Conservation (phyloP, 2,329 filamentous ascomycete genomes). For the Exophiala sp. region DNA sequence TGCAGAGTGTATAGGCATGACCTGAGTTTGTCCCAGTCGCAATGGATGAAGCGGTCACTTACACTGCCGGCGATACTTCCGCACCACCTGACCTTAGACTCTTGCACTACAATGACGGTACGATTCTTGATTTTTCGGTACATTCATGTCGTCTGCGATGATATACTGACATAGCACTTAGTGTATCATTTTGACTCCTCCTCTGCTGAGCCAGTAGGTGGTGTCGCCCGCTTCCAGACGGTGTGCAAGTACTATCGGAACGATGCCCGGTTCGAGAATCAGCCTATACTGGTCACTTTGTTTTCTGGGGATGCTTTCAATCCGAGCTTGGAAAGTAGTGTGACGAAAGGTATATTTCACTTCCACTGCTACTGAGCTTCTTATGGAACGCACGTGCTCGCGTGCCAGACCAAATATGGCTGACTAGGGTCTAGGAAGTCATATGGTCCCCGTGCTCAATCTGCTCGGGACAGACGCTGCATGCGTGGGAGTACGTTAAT, state of each 20-base stretch:
- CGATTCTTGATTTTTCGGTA: not conserved
- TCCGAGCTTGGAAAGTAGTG: constrained; percentile 79
- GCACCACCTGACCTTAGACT: constrained; percentile 69
- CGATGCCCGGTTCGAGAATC: constrained; percentile 57
- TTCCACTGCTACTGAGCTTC: not conserved
- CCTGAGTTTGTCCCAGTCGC: too few species aligned
- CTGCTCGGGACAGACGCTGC: constrained; percentile 71
- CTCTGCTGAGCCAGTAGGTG: constrained; percentile 62
- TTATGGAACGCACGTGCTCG: not conserved
- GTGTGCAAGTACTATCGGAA: constrained; percentile 71
- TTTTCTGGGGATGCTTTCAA: constrained; percentile 95
- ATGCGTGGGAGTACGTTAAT: constrained; percentile 68
- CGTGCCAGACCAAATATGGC: not conserved
- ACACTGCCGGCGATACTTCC: constrained; percentile 38
- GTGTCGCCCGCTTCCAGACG: constrained; percentile 75
- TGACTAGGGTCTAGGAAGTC: constrained; percentile 41
- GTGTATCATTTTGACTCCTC: constrained; percentile 77
- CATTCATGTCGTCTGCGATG: not conserved
- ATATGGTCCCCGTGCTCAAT: constrained; percentile 87
- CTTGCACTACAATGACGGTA: constrained; percentile 77
- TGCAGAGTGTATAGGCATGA: too few species aligned
- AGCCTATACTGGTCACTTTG: constrained; percentile 68
- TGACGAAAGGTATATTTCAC: constrained; percentile 67
- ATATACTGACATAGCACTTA: constrained; percentile 4
- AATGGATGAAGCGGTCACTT: constrained; percentile 23